Evolutionary conservation across 2,329 filamentous ascomycete species (phyloP).

Genomic region (Cladosporium sp.): DNA sequence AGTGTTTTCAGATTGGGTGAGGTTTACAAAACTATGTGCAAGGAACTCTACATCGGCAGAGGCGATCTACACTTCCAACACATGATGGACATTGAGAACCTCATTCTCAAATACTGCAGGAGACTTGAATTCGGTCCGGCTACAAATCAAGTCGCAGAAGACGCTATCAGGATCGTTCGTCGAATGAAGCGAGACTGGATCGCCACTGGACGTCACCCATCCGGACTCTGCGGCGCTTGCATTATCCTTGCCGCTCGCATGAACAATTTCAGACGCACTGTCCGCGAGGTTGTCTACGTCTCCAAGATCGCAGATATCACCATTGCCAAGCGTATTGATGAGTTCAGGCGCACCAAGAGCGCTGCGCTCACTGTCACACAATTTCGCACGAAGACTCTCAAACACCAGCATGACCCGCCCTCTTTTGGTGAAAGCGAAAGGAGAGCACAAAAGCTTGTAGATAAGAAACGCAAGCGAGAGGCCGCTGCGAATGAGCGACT

Average conservation of each 20-base stretch:
- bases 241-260: slow-evolving; percentile 93
- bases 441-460: slow-evolving; percentile 37
- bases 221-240: slow-evolving; percentile 89
- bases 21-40: slow-evolving; percentile 78
- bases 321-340: slow-evolving; percentile 83
- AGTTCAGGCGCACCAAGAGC: slow-evolving; percentile 84
- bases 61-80: slow-evolving; percentile 46
- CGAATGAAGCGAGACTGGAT: slow-evolving; percentile 98
- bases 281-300: slow-evolving; percentile 94
- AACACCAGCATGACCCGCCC: slow-evolving; percentile 75
- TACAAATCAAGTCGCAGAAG: slow-evolving; percentile 78
- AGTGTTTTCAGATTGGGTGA: slow-evolving; percentile 92
- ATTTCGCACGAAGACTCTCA: slow-evolving; percentile 68
- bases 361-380: slow-evolving; percentile 83
- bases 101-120: slow-evolving; percentile 86
- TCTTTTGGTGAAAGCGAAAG: slow-evolving; percentile 66
- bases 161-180: slow-evolving; percentile 80
- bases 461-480: slow-evolving; percentile 28
- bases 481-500: slow-evolving; percentile 16
- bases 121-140: slow-evolving; percentile 85
- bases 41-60: slow-evolving; percentile 61
- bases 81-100: slow-evolving; percentile 73
- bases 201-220: slow-evolving; percentile 86
- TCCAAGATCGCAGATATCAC: slow-evolving; percentile 95
- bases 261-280: slow-evolving; percentile 93